Percentiles rank a stretch among this genome's conserved stretches.
Evolutionary conservation across 2,329 filamentous ascomycete genomes (phyloP).

Genomic region (Didymella segeticola): DNA sequence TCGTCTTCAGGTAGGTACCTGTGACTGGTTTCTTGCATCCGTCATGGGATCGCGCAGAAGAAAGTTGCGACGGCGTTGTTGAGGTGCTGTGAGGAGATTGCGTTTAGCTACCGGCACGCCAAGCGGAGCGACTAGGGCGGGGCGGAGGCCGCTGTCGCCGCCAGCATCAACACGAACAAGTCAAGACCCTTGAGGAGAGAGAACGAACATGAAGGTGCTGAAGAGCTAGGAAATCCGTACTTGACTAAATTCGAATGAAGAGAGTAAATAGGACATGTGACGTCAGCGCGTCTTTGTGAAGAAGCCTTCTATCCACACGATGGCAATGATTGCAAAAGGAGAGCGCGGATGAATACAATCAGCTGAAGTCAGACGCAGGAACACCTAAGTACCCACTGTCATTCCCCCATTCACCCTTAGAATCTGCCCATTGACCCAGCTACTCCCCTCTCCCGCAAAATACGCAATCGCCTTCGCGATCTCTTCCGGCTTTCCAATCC

Average conservation of each 20-base stretch:
- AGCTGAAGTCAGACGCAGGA: no score
- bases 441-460: slow-evolving; percentile 22
- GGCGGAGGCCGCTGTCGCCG: not conserved
- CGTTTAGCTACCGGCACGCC: not conserved
- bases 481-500: slow-evolving; percentile 34
- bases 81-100: not conserved
- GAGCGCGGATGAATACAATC: not conserved
- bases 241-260: no score
- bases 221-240: no score
- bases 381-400: slow-evolving; percentile 19
- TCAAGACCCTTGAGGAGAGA: no score
- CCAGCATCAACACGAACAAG: not conserved
- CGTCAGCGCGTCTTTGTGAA: no score
- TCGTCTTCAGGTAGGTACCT: not conserved
- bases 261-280: no score
- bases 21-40: not conserved
- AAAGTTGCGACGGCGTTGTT: not conserved
- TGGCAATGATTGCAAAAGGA: no score
- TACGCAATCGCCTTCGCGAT: slow-evolving; percentile 34
- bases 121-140: not conserved
- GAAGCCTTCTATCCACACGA: no score
- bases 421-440: slow-evolving; percentile 41
- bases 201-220: no score
- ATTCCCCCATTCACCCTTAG: slow-evolving; percentile 39
- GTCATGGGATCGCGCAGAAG: not conserved